A percentile compares a stretch with the other conserved stretches of the same genome.
Evolutionary conservation across 306 rosid species (phyloP).

Genomic region (Comarum palustre): DNA sequence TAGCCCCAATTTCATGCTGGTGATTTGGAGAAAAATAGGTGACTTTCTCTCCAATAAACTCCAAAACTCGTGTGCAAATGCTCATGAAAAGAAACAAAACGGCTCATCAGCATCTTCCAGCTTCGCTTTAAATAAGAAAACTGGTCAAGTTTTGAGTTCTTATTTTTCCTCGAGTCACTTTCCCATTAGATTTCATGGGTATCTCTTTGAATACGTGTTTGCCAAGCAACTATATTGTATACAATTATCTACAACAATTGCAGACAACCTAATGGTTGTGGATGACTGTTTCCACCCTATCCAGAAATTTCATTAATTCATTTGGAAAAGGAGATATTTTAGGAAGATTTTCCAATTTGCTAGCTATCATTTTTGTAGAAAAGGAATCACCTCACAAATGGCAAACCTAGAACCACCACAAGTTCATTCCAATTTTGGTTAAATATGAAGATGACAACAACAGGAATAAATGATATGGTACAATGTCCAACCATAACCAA

Average conservation of each 20-base stretch:
- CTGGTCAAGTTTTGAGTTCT: slow-evolving; percentile 13
- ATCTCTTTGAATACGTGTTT: background rate
- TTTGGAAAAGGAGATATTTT: background rate
- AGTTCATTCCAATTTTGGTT: too few relatives aligned
- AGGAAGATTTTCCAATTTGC: background rate
- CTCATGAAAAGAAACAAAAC: background rate
- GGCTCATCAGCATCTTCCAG: background rate
- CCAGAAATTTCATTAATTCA: background rate
- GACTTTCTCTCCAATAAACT: background rate
- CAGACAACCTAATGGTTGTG: background rate
- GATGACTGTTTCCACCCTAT: too few relatives aligned
- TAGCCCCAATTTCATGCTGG: background rate
- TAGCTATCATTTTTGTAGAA: too few relatives aligned
- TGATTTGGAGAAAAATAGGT: background rate
- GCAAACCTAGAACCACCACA: background rate
- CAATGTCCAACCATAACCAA: too few relatives aligned
- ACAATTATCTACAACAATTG: background rate
- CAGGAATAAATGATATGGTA: too few relatives aligned
- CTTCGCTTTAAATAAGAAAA: background rate
- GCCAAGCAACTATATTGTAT: background rate
- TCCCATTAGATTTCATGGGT: background rate
- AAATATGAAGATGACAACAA: too few relatives aligned
- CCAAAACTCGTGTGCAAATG: background rate
- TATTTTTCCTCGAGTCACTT: background rate
- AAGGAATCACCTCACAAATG: too few relatives aligned